These are phyloP conservation scores for Pichia sp. DNA, from an alignment of 1,139 yeast genomes.

Conservation along the genomic window DNA sequence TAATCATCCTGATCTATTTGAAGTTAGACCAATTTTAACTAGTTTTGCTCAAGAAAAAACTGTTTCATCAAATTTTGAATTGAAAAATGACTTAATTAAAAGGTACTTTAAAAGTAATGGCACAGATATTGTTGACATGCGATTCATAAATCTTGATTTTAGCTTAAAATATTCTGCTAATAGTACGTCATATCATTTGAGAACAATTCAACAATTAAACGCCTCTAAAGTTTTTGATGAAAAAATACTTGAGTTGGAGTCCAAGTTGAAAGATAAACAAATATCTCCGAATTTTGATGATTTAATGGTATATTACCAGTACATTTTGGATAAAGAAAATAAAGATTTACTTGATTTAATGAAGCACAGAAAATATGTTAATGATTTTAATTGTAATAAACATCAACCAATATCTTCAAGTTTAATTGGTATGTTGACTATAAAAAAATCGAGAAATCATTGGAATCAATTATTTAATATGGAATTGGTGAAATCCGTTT, in stretches of 20 bases:
- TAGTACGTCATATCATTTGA: constrained; percentile 42
- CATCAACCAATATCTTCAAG: constrained; percentile 53
- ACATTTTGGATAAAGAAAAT: constrained; percentile 46
- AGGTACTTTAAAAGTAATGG: constrained; percentile 32
- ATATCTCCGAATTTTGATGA: constrained; percentile 38
- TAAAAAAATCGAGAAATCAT: constrained; percentile 16
- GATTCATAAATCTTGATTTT: constrained; percentile 48
- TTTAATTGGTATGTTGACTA: constrained; percentile 30
- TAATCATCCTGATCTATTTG: constrained; percentile 95
- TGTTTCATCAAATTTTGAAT: constrained; percentile 46
- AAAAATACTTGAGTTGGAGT: constrained; percentile 38
- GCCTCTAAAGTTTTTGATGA: constrained; percentile 42
- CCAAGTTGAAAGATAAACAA: constrained; percentile 31
- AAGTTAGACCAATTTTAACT: constrained; percentile 89
- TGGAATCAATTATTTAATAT: constrained; percentile 21
- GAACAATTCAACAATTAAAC: constrained; percentile 39
- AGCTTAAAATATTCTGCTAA: constrained; percentile 45
- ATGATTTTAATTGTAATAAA: constrained; percentile 53
- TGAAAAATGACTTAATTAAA: constrained; percentile 39
- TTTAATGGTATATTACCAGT: constrained; percentile 56
- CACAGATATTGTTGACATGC: constrained; percentile 33
- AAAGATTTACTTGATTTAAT: constrained; percentile 44
- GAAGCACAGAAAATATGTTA: constrained; percentile 56
- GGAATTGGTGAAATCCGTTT: constrained; percentile 35
- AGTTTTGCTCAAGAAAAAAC: constrained; percentile 72